Percentiles rank a stretch among this genome's conserved stretches.
phyloP scores from a whole-genome alignment of 169 alveolate genomes.

The Plasmodium vinckei region DNA sequence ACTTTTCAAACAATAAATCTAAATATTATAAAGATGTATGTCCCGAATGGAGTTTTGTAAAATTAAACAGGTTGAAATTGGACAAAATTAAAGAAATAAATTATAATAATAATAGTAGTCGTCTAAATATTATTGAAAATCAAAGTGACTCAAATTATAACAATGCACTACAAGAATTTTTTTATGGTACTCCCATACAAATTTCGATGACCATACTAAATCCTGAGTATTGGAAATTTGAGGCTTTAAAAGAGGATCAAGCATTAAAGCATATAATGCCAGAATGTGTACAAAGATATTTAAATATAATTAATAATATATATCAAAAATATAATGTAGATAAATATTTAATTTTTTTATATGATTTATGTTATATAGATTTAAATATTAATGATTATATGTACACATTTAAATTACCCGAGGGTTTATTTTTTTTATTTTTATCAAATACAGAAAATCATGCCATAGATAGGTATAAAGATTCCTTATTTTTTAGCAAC shows the following conservation, averaged over 20 bases:
- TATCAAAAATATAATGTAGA: slow-evolving; percentile 39
- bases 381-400: slow-evolving; percentile 22
- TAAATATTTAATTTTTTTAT: slow-evolving; percentile 53
- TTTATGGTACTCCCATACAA: slow-evolving; percentile 4
- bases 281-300: slow-evolving; percentile 14
- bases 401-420: slow-evolving; percentile 31
- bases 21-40: neutral
- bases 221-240: slow-evolving; percentile 63
- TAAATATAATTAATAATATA: slow-evolving; percentile 37
- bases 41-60: neutral
- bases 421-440: slow-evolving; percentile 46
- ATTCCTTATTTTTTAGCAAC: neutral
- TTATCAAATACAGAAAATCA: slow-evolving; percentile 17
- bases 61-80: too few relatives aligned
- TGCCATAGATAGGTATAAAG: slow-evolving; percentile 25
- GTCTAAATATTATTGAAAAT: neutral
- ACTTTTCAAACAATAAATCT: neutral
- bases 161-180: neutral
- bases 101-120: neutral
- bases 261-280: slow-evolving; percentile 33
- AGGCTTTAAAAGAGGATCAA: slow-evolving; percentile 35
- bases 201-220: slow-evolving; percentile 48
- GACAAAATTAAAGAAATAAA: too few relatives aligned
- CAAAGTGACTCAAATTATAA: neutral
- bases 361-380: slow-evolving; percentile 45